phyloP scores from a whole-genome alignment of 495 filamentous ascomycete species.

The Tuber microsphaerosporum region DNA sequence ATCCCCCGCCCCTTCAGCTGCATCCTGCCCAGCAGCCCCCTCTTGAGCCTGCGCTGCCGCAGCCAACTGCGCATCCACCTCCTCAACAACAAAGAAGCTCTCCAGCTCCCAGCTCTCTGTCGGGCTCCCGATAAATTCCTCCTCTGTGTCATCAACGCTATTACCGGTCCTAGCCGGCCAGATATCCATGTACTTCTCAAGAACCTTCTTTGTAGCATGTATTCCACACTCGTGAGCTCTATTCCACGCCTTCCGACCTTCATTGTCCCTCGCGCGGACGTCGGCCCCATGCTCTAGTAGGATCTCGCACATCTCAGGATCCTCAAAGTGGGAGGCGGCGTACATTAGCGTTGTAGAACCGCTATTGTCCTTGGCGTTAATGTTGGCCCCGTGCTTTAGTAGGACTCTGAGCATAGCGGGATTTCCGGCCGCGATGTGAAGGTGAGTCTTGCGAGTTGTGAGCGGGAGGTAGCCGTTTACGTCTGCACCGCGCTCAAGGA shows the following conservation, averaged over 20 bases:
- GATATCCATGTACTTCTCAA: constrained; percentile 5
- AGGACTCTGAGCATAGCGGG: background rate
- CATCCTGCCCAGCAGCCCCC: background rate
- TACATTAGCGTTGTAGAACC: background rate
- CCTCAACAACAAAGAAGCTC: background rate
- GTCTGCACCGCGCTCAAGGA: background rate
- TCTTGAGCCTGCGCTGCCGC: background rate
- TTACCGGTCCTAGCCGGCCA: background rate
- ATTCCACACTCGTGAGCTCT: background rate
- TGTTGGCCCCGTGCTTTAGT: background rate
- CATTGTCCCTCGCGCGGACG: background rate
- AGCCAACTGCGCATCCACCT: background rate
- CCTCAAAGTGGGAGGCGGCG: background rate
- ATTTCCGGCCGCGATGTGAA: constrained; percentile 10
- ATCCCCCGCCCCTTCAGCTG: background rate
- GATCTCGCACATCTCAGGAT: background rate
- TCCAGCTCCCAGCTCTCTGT: constrained; percentile 1
- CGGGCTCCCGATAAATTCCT: background rate
- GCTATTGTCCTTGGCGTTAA: constrained; percentile 6
- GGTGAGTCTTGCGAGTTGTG: background rate
- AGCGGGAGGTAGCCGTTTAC: background rate
- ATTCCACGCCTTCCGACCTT: background rate
- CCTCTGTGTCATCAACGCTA: background rate
- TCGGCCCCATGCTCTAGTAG: constrained; percentile 4
- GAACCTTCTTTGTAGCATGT: background rate